These are phyloP conservation scores for Neurospora hispaniola DNA, from an alignment of 495 filamentous ascomycete species.

Conservation along the genomic window DNA sequence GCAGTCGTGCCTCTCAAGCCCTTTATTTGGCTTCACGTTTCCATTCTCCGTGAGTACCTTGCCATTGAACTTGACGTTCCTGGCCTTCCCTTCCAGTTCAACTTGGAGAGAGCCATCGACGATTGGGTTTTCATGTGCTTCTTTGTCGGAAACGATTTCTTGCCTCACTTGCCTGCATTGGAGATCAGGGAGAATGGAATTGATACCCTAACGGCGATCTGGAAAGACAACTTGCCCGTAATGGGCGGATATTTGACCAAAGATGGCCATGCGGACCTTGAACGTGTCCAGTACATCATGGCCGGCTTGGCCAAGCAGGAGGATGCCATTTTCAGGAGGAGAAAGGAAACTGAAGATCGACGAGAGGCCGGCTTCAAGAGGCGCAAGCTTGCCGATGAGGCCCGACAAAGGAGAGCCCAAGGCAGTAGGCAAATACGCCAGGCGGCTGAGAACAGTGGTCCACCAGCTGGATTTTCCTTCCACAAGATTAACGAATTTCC, in stretches of 20 bases:
- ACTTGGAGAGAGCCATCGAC: conserved; percentile 92
- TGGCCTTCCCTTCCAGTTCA: conserved; percentile 62
- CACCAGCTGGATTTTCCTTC: conserved; percentile 16
- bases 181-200: conserved; percentile 97
- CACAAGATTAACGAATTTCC: conserved; percentile 45
- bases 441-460: conserved; percentile 11
- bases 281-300: conserved; percentile 79
- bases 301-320: conserved; percentile 88
- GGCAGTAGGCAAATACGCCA: conserved; percentile 15
- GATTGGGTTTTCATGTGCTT: conserved; percentile 99
- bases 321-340: conserved; percentile 81
- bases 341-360: conserved; percentile 73
- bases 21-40: conserved; percentile 97
- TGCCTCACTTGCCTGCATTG: conserved; percentile 90
- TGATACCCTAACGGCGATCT: conserved; percentile 88
- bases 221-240: conserved; percentile 79
- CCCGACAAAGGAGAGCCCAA: conserved; percentile 3
- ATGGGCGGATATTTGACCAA: conserved; percentile 96
- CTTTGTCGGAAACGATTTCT: conserved; percentile 98
- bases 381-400: conserved; percentile 58
- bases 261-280: conserved; percentile 83
- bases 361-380: conserved; percentile 67
- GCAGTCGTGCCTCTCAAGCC: conserved; percentile 62
- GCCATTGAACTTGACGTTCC: conserved; percentile 79
- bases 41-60: conserved; percentile 84